These are phyloP conservation scores for Cordyceps cateniannulata DNA, from an alignment of 2,329 filamentous ascomycete species.

Conservation along the genomic window DNA sequence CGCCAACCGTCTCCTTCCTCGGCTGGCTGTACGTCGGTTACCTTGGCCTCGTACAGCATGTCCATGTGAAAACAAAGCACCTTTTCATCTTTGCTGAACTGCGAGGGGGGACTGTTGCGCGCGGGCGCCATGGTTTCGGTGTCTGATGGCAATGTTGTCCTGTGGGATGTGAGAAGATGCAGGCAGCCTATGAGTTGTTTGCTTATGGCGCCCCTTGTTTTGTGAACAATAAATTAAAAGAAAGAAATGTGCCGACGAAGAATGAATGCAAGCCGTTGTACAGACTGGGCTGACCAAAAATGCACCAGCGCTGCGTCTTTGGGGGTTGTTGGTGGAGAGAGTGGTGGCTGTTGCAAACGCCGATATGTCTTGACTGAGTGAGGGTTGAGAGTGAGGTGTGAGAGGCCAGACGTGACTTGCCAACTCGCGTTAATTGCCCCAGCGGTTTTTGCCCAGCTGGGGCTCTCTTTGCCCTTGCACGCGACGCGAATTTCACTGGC, in stretches of 20 bases:
- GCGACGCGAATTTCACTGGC: constrained; percentile 8
- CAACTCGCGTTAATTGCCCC: constrained; percentile 8
- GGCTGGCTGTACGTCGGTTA: constrained; percentile 69
- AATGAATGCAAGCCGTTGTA: background rate
- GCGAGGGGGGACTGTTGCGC: constrained; percentile 36
- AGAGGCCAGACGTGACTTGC: background rate
- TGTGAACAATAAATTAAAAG: background rate
- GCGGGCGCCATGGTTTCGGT: constrained; percentile 33
- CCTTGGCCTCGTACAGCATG: constrained; percentile 94
- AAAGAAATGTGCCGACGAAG: background rate
- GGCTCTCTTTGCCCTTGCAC: background rate
- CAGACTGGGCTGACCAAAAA: background rate
- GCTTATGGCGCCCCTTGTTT: background rate
- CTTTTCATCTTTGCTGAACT: constrained; percentile 74
- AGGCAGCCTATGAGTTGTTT: background rate
- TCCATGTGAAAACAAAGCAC: constrained; percentile 97
- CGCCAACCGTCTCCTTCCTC: constrained; percentile 66
- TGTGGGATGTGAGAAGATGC: constrained; percentile 1
- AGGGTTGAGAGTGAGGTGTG: background rate
- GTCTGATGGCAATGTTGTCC: background rate
- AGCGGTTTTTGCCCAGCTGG: background rate
- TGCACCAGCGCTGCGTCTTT: background rate
- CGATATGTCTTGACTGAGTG: background rate
- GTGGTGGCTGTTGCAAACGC: background rate
- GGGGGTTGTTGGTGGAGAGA: background rate